Evolutionary conservation across 2,329 filamentous ascomycete genomes (phyloP), one percentile per base, ranked within the genome.

Genomic region (Sporothrix euskadiensis): DNA sequence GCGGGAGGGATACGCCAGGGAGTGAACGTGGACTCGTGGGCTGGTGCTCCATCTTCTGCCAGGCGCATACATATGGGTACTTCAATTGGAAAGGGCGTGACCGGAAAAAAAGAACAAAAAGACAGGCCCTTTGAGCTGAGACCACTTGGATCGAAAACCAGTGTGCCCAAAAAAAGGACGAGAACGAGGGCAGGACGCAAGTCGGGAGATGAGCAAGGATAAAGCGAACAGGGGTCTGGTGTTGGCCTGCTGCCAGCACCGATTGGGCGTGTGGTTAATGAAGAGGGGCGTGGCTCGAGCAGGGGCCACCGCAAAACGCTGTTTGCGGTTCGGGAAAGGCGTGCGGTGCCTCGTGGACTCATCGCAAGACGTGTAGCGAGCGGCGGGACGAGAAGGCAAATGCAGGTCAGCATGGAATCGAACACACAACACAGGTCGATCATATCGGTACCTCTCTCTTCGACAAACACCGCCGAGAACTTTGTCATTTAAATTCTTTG

Each of bases 181-280:
- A n/a, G 68, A 57, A 30, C 30, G n/a, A 41, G 22, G 22, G n/a
- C 56, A 71, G 16, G 56, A 71, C 7, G 56, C 61, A 54, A 22
- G 57, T 65, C 70, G 57, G 70, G 70, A 71, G 70, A 71, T 63
- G 70, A 71, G 70, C 70, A 54, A 71, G 70, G 70, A 71, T 71
- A 71, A 26, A 71, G 35, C 35, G 26, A 41, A 63, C 69, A 63
- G 56, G 69, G 57, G 30, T 16, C 22, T 10, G 41, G 30, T 1
- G 12, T 44, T 70, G 68, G 49, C 22, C 47, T 39, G 66, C 26
- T 52, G 32, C 32, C n/a, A 68, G 41, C 44, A 19, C n/a, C 49
- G 66, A 69, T 54, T 22, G 59, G 59, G 70, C 1, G 71, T 72
- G 59, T 10, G 10, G 5, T 22, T 54, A 71, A 19, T 3, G 26